A percentile compares a stretch with the other conserved stretches of the same genome.
These are phyloP conservation scores for Apodospora peruviana DNA, from an alignment of 495 filamentous ascomycete species.

Conservation along the genomic window DNA sequence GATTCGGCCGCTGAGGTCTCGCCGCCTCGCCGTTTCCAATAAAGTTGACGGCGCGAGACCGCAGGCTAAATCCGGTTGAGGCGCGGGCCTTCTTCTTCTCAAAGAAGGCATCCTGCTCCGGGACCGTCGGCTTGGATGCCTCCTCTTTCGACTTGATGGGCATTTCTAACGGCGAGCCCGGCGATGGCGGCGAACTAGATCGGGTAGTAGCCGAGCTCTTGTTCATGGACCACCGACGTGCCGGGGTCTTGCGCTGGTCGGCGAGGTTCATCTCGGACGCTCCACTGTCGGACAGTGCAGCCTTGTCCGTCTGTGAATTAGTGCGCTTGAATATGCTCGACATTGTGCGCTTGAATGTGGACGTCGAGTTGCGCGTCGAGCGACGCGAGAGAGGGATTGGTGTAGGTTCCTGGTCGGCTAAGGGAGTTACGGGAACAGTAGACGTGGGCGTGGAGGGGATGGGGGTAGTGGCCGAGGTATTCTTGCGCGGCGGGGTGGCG, in stretches of 20 bases:
- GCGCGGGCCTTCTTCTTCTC: slow-evolving; percentile 39
- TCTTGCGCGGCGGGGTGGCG: slow-evolving; percentile 12
- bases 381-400: slow-evolving; percentile 26
- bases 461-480: slow-evolving; percentile 5
- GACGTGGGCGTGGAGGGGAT: slow-evolving; percentile 15
- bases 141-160: slow-evolving; percentile 21
- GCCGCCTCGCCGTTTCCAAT: slow-evolving; percentile 3
- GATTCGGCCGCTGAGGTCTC: slow-evolving; percentile 8
- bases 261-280: slow-evolving; percentile 13
- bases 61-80: slow-evolving; percentile 43
- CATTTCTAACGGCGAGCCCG: slow-evolving; percentile 37
- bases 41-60: slow-evolving; percentile 29
- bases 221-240: slow-evolving; percentile 42
- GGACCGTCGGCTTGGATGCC: slow-evolving; percentile 29
- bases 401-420: slow-evolving; percentile 18
- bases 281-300: slow-evolving; percentile 7
- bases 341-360: slow-evolving; percentile 32
- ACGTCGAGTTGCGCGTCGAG: slow-evolving; percentile 30
- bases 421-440: slow-evolving; percentile 11
- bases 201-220: slow-evolving; percentile 42
- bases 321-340: slow-evolving; percentile 28
- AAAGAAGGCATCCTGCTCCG: slow-evolving; percentile 34
- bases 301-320: slow-evolving; percentile 26
- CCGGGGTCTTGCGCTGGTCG: slow-evolving; percentile 19
- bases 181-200: slow-evolving; percentile 50